Conservation (phyloP, 2,329 filamentous ascomycete genomes). For the Fusarium paranaense region DNA sequence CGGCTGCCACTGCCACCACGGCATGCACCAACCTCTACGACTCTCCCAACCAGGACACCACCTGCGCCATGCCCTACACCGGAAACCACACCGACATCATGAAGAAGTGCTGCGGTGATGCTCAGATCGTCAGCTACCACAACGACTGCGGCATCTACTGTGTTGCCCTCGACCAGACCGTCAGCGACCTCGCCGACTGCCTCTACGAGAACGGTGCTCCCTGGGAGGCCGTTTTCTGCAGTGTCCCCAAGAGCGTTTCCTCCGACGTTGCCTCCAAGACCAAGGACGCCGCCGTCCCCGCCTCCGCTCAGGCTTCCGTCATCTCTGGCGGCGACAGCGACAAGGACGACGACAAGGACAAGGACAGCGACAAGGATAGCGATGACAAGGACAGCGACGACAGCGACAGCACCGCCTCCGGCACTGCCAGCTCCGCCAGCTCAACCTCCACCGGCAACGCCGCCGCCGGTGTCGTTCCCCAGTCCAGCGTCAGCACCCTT, state of each 20-base stretch:
- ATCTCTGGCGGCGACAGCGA: slow-evolving; percentile 39
- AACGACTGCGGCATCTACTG: slow-evolving; percentile 64
- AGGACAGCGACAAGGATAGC: slow-evolving; percentile 7
- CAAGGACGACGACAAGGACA: slow-evolving; percentile 7
- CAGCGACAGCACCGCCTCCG: slow-evolving; percentile 7
- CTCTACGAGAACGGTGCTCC: slow-evolving; percentile 53
- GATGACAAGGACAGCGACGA: slow-evolving; percentile 20
- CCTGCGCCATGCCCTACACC: slow-evolving; percentile 56
- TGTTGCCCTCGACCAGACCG: slow-evolving; percentile 48
- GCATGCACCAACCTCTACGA: slow-evolving; percentile 50
- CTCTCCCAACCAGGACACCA: slow-evolving; percentile 57
- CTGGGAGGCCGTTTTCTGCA: slow-evolving; percentile 58
- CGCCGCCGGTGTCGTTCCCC: slow-evolving; percentile 33
- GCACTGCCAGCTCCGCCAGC: slow-evolving; percentile 27
- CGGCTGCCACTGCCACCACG: slow-evolving; percentile 20
- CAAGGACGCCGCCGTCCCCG: slow-evolving; percentile 38
- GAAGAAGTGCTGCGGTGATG: slow-evolving; percentile 58
- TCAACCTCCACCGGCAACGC: slow-evolving; percentile 32
- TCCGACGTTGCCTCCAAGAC: slow-evolving; percentile 51
- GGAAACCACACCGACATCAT: slow-evolving; percentile 57
- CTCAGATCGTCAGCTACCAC: slow-evolving; percentile 58
- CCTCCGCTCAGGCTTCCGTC: slow-evolving; percentile 48
- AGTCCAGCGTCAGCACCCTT: slow-evolving; percentile 45
- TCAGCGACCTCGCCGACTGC: slow-evolving; percentile 50
- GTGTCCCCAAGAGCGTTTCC: slow-evolving; percentile 31